A percentile compares a stretch with the other conserved stretches of the same genome.
phyloP scores from a whole-genome alignment of 805 yeast species.

The Alloascoidea hylecoeti region DNA sequence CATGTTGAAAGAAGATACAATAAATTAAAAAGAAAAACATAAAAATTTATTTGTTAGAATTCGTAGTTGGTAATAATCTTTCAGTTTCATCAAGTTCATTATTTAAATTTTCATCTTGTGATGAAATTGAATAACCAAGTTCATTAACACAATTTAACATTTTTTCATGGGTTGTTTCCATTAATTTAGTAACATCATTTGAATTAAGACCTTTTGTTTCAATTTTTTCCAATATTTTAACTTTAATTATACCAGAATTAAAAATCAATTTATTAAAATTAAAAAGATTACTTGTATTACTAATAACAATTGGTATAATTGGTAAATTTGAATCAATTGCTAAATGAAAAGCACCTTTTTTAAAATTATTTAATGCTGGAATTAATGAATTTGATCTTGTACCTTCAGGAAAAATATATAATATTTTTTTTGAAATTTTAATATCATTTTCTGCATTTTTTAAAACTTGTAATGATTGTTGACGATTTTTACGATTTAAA shows the following conservation, averaged over 20 bases:
- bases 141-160: constrained; percentile 29
- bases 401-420: constrained; percentile 95
- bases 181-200: constrained; percentile 54
- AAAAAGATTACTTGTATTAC: constrained; percentile 70
- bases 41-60: too few species aligned
- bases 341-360: constrained; percentile 96
- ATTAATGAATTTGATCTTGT: constrained; percentile 70
- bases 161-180: constrained; percentile 34
- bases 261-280: constrained; percentile 46
- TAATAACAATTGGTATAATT: constrained; percentile 74
- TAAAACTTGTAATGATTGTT: constrained; percentile 63
- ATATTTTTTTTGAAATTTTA: constrained; percentile 49
- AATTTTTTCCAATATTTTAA: constrained; percentile 74
- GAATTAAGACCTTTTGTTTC: constrained; percentile 53
- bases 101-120: too few species aligned
- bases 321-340: constrained; percentile 91
- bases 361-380: constrained; percentile 71
- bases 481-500: constrained; percentile 68
- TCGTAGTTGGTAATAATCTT: too few species aligned
- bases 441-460: constrained; percentile 51
- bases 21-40: too few species aligned
- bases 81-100: too few species aligned
- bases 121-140: background rate
- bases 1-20: too few species aligned
- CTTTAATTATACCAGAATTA: constrained; percentile 59